phyloP scores from a whole-genome alignment of 768 basidiomycete genomes.

The Lepiota brunneoincarnata region DNA sequence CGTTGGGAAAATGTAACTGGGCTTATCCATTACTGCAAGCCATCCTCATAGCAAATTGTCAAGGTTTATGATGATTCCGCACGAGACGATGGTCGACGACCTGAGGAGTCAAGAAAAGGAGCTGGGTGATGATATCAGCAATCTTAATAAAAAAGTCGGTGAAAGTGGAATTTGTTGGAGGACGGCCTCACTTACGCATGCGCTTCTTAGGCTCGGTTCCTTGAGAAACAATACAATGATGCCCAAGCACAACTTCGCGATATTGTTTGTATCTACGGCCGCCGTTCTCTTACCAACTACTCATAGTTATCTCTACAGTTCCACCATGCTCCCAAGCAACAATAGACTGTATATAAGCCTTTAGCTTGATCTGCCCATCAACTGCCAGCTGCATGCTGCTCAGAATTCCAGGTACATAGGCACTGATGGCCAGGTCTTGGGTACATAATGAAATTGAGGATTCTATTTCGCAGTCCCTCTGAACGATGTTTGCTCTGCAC shows the following conservation, averaged over 20 bases:
- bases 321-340: slow-evolving; percentile 47
- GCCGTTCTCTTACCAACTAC: background rate
- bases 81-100: slow-evolving; percentile 74
- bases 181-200: background rate
- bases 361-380: background rate
- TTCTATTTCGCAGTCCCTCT: background rate
- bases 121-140: slow-evolving; percentile 78
- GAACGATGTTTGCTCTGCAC: too few relatives aligned
- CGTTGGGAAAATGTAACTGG: slow-evolving; percentile 87
- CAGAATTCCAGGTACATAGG: background rate
- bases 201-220: slow-evolving; percentile 70
- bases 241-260: slow-evolving; percentile 85
- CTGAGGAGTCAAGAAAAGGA: slow-evolving; percentile 79
- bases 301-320: slow-evolving; percentile 39
- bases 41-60: background rate
- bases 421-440: too few relatives aligned
- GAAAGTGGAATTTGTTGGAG: background rate
- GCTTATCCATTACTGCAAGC: background rate
- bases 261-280: slow-evolving; percentile 51
- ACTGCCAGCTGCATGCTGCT: background rate
- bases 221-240: slow-evolving; percentile 92
- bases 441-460: background rate
- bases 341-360: slow-evolving; percentile 14
- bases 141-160: slow-evolving; percentile 80
- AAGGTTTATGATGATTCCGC: slow-evolving; percentile 91